A percentile compares a stretch with the other conserved stretches of the same genome.
These are phyloP conservation scores for Cyclostephanos tholiformis DNA, from an alignment of 108 stramenopile genomes.

Conservation along the genomic window DNA sequence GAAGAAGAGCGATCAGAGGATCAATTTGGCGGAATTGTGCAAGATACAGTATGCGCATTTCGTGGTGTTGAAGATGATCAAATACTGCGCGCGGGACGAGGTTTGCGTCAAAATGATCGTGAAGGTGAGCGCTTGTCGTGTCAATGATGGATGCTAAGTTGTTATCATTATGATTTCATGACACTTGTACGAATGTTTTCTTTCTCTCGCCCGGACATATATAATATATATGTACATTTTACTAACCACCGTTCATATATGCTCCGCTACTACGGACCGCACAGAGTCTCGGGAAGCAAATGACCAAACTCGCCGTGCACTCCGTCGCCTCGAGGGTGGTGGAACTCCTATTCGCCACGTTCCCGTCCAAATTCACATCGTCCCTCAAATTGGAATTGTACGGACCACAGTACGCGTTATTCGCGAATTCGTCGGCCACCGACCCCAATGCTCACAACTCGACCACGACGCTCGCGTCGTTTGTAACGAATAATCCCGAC, in stretches of 20 bases:
- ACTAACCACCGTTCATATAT: too few species aligned
- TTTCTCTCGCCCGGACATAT: too few species aligned
- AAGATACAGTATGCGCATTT: conserved; percentile 94
- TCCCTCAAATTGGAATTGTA: conserved; percentile 87
- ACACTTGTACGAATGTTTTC: not conserved
- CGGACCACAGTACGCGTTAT: conserved; percentile 85
- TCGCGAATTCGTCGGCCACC: conserved; percentile 51
- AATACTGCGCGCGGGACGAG: conserved; percentile 71
- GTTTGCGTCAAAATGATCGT: conserved; percentile 70
- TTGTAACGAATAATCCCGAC: conserved; percentile 63
- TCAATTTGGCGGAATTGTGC: conserved; percentile 73
- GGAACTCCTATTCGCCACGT: conserved; percentile 76
- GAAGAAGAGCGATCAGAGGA: conserved; percentile 22
- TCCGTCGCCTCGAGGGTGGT: conserved; percentile 86
- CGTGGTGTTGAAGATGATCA: conserved; percentile 87
- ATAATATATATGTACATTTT: too few species aligned
- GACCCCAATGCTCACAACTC: conserved; percentile 29
- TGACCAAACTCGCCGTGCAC: conserved; percentile 86
- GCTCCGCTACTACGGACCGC: too few species aligned
- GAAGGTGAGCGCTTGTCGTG: conserved; percentile 56
- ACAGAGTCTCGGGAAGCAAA: conserved; percentile 76
- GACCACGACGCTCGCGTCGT: conserved; percentile 44
- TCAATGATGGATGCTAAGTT: too few species aligned
- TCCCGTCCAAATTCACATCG: conserved; percentile 68
- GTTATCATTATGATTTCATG: not conserved